Percentiles rank a stretch among this genome's conserved stretches.
Conservation (phyloP, 2,329 filamentous ascomycete species). For the Fusarium sacchari region DNA sequence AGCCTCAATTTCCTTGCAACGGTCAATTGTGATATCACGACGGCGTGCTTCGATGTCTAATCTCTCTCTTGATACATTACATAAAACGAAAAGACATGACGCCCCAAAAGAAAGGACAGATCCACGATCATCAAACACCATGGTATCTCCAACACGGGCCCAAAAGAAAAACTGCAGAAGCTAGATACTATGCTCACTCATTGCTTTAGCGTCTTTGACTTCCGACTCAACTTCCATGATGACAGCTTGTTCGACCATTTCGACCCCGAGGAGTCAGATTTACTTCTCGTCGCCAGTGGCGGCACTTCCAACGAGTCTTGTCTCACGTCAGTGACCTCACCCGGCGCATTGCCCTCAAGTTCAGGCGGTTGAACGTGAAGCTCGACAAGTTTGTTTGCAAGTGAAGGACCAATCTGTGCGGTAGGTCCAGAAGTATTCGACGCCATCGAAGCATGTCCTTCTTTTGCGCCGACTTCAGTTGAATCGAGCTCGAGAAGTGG, state of each 20-base stretch:
- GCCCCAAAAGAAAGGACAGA: conserved; percentile 52
- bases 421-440: background rate
- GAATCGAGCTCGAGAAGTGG: conserved; percentile 29
- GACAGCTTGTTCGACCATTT: conserved; percentile 35
- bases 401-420: background rate
- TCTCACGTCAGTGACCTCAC: background rate
- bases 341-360: conserved; percentile 23
- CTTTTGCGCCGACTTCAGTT: background rate
- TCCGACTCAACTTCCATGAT: conserved; percentile 36
- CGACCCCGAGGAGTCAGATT: conserved; percentile 8
- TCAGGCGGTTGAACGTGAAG: conserved; percentile 31
- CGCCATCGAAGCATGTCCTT: background rate
- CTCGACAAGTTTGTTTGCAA: conserved; percentile 8
- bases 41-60: background rate
- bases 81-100: conserved; percentile 42
- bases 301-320: conserved; percentile 19
- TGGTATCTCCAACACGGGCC: background rate
- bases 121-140: background rate
- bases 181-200: background rate
- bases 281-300: background rate
- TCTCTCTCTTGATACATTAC: background rate
- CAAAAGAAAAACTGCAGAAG: background rate
- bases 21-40: background rate
- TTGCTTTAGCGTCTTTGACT: conserved; percentile 32
- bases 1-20: too few species aligned